Percentiles rank a stretch among this genome's conserved stretches.
Evolutionary conservation across 1,284 basidiomycete genomes (phyloP).

Genomic region (Pisolithus thermaeus): DNA sequence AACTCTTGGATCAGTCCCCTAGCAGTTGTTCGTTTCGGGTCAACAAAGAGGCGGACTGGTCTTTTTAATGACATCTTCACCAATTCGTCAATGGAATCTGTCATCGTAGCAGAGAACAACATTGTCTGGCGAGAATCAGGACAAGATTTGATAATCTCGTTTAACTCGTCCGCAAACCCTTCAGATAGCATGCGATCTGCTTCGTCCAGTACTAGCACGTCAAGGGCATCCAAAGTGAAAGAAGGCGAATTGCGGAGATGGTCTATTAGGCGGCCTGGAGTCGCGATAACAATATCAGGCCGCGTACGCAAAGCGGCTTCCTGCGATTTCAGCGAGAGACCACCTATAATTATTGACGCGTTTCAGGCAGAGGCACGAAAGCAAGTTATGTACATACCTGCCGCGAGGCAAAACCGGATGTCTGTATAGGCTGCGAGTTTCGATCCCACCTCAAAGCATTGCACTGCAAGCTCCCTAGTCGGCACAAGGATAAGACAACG

Average conservation of each 20-base stretch:
- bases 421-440: conserved; percentile 86
- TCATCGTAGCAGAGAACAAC: conserved; percentile 99
- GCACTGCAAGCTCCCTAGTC: conserved; percentile 91
- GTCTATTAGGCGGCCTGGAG: conserved; percentile 94
- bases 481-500: conserved; percentile 90
- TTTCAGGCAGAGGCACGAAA: conserved; percentile 6
- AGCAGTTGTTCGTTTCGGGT: conserved; percentile 87
- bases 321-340: conserved; percentile 87
- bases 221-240: conserved; percentile 90
- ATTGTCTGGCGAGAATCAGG: conserved; percentile 91
- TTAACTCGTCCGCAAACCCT: conserved; percentile 93
- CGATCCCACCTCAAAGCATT: conserved; percentile 88
- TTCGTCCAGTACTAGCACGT: conserved; percentile 94
- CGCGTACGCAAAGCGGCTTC: conserved; percentile 79
- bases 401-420: conserved; percentile 81
- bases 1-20: conserved; percentile 94
- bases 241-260: conserved; percentile 94
- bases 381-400: conserved; percentile 45
- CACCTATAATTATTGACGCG: conserved; percentile 47
- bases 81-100: conserved; percentile 91
- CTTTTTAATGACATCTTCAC: conserved; percentile 88
- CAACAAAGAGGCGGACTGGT: conserved; percentile 92
- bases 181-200: conserved; percentile 98
- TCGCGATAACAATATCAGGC: conserved; percentile 92
- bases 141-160: conserved; percentile 89